Base-by-base conservation (phyloP, 176 grass and related monocot genomes). In the Typha latifolia region DNA sequence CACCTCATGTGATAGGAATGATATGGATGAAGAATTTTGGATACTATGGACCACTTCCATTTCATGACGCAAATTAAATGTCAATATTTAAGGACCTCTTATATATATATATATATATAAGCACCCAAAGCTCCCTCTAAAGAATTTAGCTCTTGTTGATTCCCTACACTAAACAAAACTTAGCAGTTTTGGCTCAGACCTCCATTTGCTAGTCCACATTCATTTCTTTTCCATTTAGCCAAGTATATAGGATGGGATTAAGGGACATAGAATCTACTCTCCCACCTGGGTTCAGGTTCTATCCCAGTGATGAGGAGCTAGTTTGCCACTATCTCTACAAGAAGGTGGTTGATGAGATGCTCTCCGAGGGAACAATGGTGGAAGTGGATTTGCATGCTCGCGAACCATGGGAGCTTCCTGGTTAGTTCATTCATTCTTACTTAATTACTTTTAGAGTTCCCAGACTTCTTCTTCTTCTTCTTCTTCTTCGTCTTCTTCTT, bases 281-380 rank as follows among this genome's bases (percentile, higher is more conserved):
- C 63, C 93, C 93, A 16, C 93, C 93, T 37, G 93, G 93, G 18
- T 97, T 97, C 84, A 84, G 93, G 75, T 97, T 97, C 86, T 92
- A 87, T 66, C 93, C 93, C 2, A 97, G 82, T 66, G 93, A 97
- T 76, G 88, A 92, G 72, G 93, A 97, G 84, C 71, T 97, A 13
- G 93, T 97, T 31, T 97, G 93, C 81, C 85, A 97, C 73, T 97
- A 92, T 68, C 86, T 97, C 63, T 74, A 82, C 85, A 92, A 89
- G 83, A 97, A 97, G 88, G 88, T 92, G n/a, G 19, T 63, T 74
- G 82, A 84, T 72, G 78, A 86, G 78, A 72, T 78, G 50, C 72
- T 74, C 52, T 72, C 69, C 3, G 84, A 82, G 53, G 88, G 82
- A 18, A 97, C 88, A 19, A 80, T 97, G 26, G 88, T 97, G 13